Evolutionary conservation across 2,329 filamentous ascomycete genomes (phyloP).

Genomic region (Paramyrothecium sp.): DNA sequence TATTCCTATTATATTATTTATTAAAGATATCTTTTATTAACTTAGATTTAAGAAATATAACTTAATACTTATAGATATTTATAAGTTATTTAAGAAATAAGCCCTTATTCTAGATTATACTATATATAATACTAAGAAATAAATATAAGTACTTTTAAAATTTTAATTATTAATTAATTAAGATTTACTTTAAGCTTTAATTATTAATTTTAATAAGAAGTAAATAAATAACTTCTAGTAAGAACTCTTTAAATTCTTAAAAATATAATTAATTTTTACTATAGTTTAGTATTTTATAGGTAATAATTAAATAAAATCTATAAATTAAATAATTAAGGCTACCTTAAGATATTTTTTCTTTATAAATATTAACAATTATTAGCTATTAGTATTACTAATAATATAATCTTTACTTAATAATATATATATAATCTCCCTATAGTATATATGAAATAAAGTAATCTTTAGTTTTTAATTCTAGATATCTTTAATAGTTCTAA

Average conservation of each 20-base stretch:
- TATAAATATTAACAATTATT: not conserved
- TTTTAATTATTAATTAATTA: not conserved
- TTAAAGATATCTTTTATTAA: not conserved
- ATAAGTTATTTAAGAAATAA: not conserved
- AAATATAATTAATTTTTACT: not conserved
- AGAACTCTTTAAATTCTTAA: not conserved
- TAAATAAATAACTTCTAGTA: constrained; percentile 1
- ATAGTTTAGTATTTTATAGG: not conserved
- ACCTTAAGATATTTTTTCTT: not conserved
- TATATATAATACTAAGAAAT: not conserved
- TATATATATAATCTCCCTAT: too few relatives aligned
- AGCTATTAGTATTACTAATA: not conserved
- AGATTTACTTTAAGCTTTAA: not conserved
- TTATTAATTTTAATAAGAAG: not conserved
- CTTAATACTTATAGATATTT: not conserved
- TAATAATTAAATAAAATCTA: not conserved
- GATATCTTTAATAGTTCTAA: not conserved
- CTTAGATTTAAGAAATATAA: not conserved
- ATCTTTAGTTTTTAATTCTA: not conserved
- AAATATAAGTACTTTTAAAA: not conserved
- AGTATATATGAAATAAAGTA: not conserved
- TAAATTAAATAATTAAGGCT: not conserved
- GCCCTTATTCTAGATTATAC: not conserved
- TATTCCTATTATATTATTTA: not conserved
- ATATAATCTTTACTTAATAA: too few relatives aligned